Conservation (phyloP, 2,329 filamentous ascomycete species). For the Zymoseptoria brevis region DNA sequence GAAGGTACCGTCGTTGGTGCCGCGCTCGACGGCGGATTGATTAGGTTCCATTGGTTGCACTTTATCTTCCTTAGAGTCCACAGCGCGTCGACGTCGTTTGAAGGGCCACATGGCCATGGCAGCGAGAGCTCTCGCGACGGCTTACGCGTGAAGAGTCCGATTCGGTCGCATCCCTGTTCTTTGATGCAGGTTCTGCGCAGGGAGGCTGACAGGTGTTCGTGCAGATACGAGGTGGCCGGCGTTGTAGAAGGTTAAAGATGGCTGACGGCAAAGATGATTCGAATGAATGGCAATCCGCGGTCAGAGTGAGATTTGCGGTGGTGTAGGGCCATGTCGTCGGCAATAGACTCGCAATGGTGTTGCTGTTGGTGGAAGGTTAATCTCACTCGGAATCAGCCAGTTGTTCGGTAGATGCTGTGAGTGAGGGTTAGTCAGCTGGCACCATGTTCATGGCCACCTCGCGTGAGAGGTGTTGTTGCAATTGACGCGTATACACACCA, state of each 20-base stretch:
- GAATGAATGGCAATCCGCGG: neutral
- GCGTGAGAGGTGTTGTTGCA: neutral
- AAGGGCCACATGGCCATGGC: constrained; percentile 80
- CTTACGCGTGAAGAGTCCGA: neutral
- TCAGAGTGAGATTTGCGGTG: no score
- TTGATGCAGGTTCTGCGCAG: neutral
- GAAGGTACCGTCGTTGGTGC: constrained; percentile 6
- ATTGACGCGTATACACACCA: neutral
- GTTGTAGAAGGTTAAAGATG: neutral
- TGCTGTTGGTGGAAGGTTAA: neutral
- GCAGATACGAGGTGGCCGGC: neutral
- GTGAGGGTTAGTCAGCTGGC: neutral
- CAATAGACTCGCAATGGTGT: neutral
- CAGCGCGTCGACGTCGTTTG: constrained; percentile 52
- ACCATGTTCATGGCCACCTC: neutral
- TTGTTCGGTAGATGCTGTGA: neutral
- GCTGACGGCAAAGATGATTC: neutral
- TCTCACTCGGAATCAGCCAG: neutral
- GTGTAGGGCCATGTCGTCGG: neutral
- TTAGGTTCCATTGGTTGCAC: constrained; percentile 23
- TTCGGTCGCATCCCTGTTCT: constrained; percentile 10
- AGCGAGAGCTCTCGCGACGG: constrained; percentile 5
- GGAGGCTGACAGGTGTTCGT: neutral
- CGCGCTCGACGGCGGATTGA: constrained; percentile 12
- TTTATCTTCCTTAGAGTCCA: constrained; percentile 34